phyloP scores from a whole-genome alignment of 2,329 filamentous ascomycete species.

The Huntiella savannae region DNA sequence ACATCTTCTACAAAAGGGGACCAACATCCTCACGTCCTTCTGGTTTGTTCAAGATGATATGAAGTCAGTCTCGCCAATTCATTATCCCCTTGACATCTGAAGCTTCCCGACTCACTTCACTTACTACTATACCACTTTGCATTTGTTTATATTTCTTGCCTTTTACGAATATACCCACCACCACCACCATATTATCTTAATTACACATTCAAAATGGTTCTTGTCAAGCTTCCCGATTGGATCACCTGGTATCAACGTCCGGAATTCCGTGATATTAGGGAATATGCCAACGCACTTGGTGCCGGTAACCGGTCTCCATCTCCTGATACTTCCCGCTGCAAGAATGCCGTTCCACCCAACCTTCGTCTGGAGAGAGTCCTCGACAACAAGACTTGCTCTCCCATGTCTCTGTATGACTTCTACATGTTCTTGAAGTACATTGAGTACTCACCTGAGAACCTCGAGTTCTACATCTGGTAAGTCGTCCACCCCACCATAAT shows the following conservation, averaged over 20 bases:
- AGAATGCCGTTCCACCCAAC: constrained; percentile 21
- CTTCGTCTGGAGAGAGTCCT: constrained; percentile 27
- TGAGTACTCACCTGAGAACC: constrained; percentile 28
- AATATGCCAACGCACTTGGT: constrained; percentile 22
- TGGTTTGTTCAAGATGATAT: too few relatives aligned
- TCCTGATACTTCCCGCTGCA: constrained; percentile 18
- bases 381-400: constrained; percentile 29
- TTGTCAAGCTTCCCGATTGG: constrained; percentile 18
- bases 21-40: too few relatives aligned
- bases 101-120: neutral
- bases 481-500: constrained; percentile 8
- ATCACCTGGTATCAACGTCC: constrained; percentile 30
- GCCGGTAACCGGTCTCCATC: constrained; percentile 20
- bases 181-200: neutral
- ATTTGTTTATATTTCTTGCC: neutral
- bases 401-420: constrained; percentile 31
- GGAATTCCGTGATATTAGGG: constrained; percentile 27
- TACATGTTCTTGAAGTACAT: constrained; percentile 33
- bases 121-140: neutral
- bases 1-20: neutral
- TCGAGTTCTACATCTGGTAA: constrained; percentile 31
- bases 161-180: neutral
- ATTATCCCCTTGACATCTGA: too few relatives aligned
- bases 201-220: constrained; percentile 9
- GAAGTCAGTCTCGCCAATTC: too few relatives aligned